Percentiles rank a stretch among this genome's conserved stretches.
phyloP scores from a whole-genome alignment of 1,139 yeast genomes.

The Nakaseomyces sp. region DNA sequence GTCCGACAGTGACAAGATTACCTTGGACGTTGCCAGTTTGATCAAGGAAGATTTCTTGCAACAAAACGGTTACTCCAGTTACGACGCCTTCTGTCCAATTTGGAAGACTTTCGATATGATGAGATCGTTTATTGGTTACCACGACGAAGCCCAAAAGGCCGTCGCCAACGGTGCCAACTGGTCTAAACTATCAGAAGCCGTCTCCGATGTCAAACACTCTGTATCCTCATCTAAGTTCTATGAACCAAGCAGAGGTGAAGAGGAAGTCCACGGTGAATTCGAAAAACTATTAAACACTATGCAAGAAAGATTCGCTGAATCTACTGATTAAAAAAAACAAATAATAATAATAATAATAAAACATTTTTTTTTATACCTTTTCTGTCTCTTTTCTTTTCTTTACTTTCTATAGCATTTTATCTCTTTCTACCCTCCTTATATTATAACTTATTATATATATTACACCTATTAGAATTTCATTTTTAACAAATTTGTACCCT shows the following conservation, averaged over 20 bases:
- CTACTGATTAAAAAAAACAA: conserved; percentile 55
- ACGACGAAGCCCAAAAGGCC: conserved; percentile 97
- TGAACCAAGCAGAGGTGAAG: conserved; percentile 89
- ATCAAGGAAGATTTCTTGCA: conserved; percentile 97
- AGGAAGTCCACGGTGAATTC: conserved; percentile 68
- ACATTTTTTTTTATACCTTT: neutral
- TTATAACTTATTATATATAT: no score
- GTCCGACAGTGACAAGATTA: conserved; percentile 92
- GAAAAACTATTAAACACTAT: conserved; percentile 65
- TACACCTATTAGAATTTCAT: no score
- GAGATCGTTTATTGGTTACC: conserved; percentile 84
- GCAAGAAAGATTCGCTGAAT: conserved; percentile 89
- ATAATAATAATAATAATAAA: neutral
- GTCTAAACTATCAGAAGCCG: conserved; percentile 83
- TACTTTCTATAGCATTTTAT: no score
- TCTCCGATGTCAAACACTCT: conserved; percentile 82
- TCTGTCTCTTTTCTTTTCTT: no score
- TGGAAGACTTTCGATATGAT: conserved; percentile 99
- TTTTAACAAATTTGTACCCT: no score
- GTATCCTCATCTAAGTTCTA: conserved; percentile 93
- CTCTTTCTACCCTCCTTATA: no score
- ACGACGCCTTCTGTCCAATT: conserved; percentile 98
- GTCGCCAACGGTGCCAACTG: conserved; percentile 89
- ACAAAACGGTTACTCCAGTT: conserved; percentile 96
- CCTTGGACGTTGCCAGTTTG: conserved; percentile 83